phyloP scores from a whole-genome alignment of 768 basidiomycete genomes.

The Rhizopogon vesiculosus region DNA sequence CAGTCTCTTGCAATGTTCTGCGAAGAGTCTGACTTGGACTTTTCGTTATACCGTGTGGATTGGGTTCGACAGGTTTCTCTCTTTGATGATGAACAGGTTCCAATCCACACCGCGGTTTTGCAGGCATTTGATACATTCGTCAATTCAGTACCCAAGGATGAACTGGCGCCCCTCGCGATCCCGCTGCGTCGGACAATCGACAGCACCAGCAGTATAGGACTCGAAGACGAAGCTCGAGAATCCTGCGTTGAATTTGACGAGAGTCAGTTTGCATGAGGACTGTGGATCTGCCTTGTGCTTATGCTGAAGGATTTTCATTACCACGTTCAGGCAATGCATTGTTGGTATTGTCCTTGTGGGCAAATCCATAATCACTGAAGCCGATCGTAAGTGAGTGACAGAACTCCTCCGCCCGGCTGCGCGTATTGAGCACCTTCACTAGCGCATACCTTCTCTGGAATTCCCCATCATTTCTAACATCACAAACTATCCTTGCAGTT shows the following conservation, averaged over 20 bases:
- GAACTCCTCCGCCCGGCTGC: neutral
- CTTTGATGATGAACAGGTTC: constrained; percentile 71
- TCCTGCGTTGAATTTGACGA: constrained; percentile 70
- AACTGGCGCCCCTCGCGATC: no score
- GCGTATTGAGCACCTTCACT: constrained; percentile 6
- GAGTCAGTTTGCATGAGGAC: constrained; percentile 35
- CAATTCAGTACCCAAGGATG: constrained; percentile 89
- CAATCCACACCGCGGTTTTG: constrained; percentile 81
- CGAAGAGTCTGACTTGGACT: constrained; percentile 76
- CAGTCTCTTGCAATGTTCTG: constrained; percentile 79
- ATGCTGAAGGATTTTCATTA: constrained; percentile 42
- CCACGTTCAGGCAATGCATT: constrained; percentile 62
- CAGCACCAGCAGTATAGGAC: constrained; percentile 67
- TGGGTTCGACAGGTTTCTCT: constrained; percentile 89
- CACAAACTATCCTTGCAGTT: constrained; percentile 55
- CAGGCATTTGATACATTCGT: constrained; percentile 81
- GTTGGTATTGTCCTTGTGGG: constrained; percentile 59
- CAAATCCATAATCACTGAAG: constrained; percentile 57
- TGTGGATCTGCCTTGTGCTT: constrained; percentile 1
- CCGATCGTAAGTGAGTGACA: constrained; percentile 63
- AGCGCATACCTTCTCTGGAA: constrained; percentile 67
- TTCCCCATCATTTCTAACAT: constrained; percentile 58
- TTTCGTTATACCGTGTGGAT: constrained; percentile 82
- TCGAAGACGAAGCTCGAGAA: constrained; percentile 58
- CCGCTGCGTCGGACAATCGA: no score